Percentiles rank a stretch among this genome's conserved stretches.
These are phyloP conservation scores for Talaromyces marneffei DNA, from an alignment of 2,329 filamentous ascomycete genomes.

Conservation along the genomic window DNA sequence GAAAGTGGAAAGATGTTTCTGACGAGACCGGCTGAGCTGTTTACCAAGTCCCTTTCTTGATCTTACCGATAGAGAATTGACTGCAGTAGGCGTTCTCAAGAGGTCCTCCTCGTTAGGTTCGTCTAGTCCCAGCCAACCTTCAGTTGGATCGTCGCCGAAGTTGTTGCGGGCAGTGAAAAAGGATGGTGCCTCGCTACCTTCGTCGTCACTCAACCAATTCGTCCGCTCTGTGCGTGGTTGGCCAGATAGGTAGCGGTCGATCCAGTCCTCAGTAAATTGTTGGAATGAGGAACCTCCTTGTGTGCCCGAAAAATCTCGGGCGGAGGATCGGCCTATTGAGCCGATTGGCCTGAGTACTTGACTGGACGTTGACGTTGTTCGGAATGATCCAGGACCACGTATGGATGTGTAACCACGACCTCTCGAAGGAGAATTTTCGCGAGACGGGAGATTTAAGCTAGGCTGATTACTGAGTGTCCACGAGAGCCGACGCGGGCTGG, in stretches of 20 bases:
- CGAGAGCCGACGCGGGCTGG: slow-evolving; percentile 43
- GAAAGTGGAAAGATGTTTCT: slow-evolving; percentile 32
- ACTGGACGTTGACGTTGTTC: slow-evolving; percentile 24
- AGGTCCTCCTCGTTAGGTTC: slow-evolving; percentile 34
- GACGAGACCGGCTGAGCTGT: slow-evolving; percentile 22
- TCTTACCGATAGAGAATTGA: slow-evolving; percentile 30
- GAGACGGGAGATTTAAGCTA: slow-evolving; percentile 35
- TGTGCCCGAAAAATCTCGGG: slow-evolving; percentile 20
- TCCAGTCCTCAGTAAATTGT: slow-evolving; percentile 77
- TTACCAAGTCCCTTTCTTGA: slow-evolving; percentile 18
- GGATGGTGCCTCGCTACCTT: slow-evolving; percentile 68
- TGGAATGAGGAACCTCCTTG: slow-evolving; percentile 34
- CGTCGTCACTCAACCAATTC: slow-evolving; percentile 79
- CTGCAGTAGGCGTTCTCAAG: slow-evolving; percentile 36
- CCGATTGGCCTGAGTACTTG: slow-evolving; percentile 21
- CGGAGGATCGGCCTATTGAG: slow-evolving; percentile 24
- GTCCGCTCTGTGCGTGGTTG: slow-evolving; percentile 63
- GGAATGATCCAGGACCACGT: slow-evolving; percentile 25
- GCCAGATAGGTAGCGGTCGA: slow-evolving; percentile 73
- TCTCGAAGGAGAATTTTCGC: slow-evolving; percentile 31
- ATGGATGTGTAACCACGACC: slow-evolving; percentile 17
- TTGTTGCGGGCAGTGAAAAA: slow-evolving; percentile 39
- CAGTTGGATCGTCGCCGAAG: slow-evolving; percentile 37
- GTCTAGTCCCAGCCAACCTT: slow-evolving; percentile 41
- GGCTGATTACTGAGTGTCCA: slow-evolving; percentile 41